phyloP scores from a whole-genome alignment of 2,329 filamentous ascomycete species.

The Camptophora hylomeconis region DNA sequence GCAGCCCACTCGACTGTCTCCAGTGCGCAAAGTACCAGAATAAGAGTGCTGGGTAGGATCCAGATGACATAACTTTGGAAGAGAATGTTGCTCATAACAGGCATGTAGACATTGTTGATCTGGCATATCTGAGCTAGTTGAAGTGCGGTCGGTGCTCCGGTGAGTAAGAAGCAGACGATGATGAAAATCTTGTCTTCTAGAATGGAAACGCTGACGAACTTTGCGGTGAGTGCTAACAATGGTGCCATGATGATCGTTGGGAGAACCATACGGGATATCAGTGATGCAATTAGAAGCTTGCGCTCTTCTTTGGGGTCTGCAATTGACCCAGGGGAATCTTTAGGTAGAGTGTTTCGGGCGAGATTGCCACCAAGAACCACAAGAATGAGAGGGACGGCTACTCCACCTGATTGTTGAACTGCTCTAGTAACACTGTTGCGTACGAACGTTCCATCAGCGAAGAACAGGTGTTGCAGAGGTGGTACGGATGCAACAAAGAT shows the following conservation, averaged over 20 bases:
- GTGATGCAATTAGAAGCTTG: slow-evolving; percentile 70
- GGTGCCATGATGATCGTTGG: slow-evolving; percentile 89
- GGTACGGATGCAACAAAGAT: slow-evolving; percentile 84
- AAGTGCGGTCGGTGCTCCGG: slow-evolving; percentile 81
- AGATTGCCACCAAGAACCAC: slow-evolving; percentile 93
- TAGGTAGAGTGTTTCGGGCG: slow-evolving; percentile 74
- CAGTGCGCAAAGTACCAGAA: slow-evolving; percentile 80
- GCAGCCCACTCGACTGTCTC: slow-evolving; percentile 83
- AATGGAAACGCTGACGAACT: slow-evolving; percentile 85
- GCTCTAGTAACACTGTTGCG: slow-evolving; percentile 87
- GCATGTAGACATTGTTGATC: slow-evolving; percentile 92
- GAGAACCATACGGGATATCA: slow-evolving; percentile 82
- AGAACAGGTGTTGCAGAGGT: slow-evolving; percentile 69
- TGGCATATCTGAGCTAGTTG: slow-evolving; percentile 97
- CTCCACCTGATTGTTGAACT: slow-evolving; percentile 69
- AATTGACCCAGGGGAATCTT: slow-evolving; percentile 49
- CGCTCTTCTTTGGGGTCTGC: slow-evolving; percentile 58
- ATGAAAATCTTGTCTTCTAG: slow-evolving; percentile 96
- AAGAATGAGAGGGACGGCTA: slow-evolving; percentile 87
- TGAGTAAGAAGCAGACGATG: slow-evolving; percentile 92
- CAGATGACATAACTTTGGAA: slow-evolving; percentile 97
- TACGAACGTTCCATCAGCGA: slow-evolving; percentile 75
- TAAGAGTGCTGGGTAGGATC: slow-evolving; percentile 86
- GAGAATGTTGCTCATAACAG: slow-evolving; percentile 80
- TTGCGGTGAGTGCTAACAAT: slow-evolving; percentile 71